Base-by-base conservation (phyloP, 1,284 basidiomycete genomes). In the Thecaphora thlaspeos region DNA sequence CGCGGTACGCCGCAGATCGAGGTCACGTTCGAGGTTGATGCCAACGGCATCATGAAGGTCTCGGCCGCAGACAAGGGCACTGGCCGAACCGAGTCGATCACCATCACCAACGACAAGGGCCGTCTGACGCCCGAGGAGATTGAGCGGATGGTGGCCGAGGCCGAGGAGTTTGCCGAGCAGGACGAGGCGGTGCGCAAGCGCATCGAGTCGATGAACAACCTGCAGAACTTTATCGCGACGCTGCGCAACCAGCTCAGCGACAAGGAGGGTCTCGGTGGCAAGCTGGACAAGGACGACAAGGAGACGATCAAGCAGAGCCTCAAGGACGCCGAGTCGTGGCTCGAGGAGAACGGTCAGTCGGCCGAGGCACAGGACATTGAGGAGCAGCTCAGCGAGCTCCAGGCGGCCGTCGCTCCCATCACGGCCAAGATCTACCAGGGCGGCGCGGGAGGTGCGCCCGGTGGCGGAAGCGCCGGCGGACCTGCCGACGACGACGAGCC, bases 1-100 rank as follows among this genome's bases (percentile, higher is more conserved):
- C 91, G 94, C 83, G 94, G 94, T 84, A 91, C 96, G 72, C 92
- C 94, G 76, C 93, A 97, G 80, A 86, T 97, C 76, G 93, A 95
- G 82, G 92, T 96, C 80, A 94, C 91, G 58, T 98, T 98, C 83
- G 94, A 98, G 76, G 91, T 98, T 63, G 94, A 97, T 78, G 93
- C 94, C 79, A 96, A 96, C 83, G 91, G 90, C 84, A 95, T 96
- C 80, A 81, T 97, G 73, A 96, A 95, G 81, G 94, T 97, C 75
- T 91, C 89, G 44, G 93, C 94, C 36, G 83, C 88, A 53, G 94
- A 97, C 83, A 97, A 96, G 86, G 93, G 91, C 28, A 95, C 94
- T 66, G 94, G 95, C 76, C 96, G 96, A 82, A 90, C 88, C 53
- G 90, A 88, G 81, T 77, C 77, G 68, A 95, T 96, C 81, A 95